Evolutionary conservation across 2,329 filamentous ascomycete genomes (phyloP), one percentile per base, ranked within the genome.

Genomic region (Fusarium compactum): DNA sequence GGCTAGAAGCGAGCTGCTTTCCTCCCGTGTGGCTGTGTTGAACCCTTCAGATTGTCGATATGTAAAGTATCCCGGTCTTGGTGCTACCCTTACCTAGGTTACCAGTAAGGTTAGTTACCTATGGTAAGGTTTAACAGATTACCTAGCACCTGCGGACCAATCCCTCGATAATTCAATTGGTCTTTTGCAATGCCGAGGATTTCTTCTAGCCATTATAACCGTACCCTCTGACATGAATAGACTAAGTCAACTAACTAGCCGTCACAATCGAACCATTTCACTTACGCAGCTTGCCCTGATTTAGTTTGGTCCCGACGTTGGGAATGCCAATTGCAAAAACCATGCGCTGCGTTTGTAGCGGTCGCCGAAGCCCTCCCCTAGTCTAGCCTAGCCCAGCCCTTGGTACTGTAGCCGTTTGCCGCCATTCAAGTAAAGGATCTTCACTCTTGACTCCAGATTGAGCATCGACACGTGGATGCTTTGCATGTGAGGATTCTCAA

Each of bases 251-350:
- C 34, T 29, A 41, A 51, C 52, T 44, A 60, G 50, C 50, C 61
- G 55, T 74, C 73, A 70, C 62, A 72, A 75, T 75, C 73, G 69
- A 68, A 72, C 73, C 73, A 75, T 74, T 51, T 64, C 53, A 20
- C 54, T 52, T 40, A 18, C 50, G 55, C 67, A 57, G 56, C 71
- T 70, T 75, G 54, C 16, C 73, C 67, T 58, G 51, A 67, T 75
- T 47, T 44, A 74, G 71, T 38, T 45, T 74, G 69, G 70, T 41
- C 27, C 45, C 29, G 46, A 65, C 58, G 58, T 65, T 70, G 53
- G 67, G 63, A 71, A 70, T 70, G 67, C 54, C 63, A 58, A 68
- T 71, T 47, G 32, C 38, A 67, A 70, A 62, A 60, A 44, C 67
- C 60, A 67, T 70, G 62, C 55, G 34, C 61, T 72, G 61, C 61